Evolutionary conservation across 768 basidiomycete genomes (phyloP), one percentile per base, ranked within the genome.

Genomic region (Boletus sp.): DNA sequence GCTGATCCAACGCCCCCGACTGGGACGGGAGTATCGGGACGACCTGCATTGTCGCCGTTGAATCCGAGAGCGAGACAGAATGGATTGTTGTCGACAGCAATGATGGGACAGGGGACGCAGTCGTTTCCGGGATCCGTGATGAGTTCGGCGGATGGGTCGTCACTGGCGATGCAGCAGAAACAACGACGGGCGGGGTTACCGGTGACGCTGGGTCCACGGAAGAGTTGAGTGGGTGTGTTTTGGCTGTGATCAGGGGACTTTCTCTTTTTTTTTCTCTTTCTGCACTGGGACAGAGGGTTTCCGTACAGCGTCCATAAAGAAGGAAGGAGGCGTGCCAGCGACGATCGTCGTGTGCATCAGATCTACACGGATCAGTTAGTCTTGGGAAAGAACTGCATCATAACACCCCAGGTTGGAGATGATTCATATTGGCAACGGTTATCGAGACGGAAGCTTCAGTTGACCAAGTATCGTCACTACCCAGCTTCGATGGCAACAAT

Each of bases 11-110:
- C 44, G 61, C 64, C 53, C 21, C 70, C 61, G 51, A 74, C 65
- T 5, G 42, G 37, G 7, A 25, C 25, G 4, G 61, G 49, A 5
- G 10, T 32, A 25, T 9, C 68, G 4, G 56, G 55, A 30, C 66
- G 72, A 41, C 79, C 80, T 7, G 80, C 78, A 6, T 66, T 90
- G 19, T 90, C 86, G 3, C 88, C 89, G 30, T 65, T 92, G 63
- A 92, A 92, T 65, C 89, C 89, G 11, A 77, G 82, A 52, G 79
- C 87, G 17, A 73, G 84, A 53, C 76, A 78, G 56, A 79, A 72
- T 53, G 77, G 75, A 8, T 51, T 80, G 59, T 64, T 75, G 45
- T 66, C 72, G 15, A 64, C 71, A 30, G 66, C 70, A 11, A 65
- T 75, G 61, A 68, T 72, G 27, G 69, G 69, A 17, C 77, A 77